Conservation (phyloP, 495 filamentous ascomycete species). For the Bombardia bombarda region DNA sequence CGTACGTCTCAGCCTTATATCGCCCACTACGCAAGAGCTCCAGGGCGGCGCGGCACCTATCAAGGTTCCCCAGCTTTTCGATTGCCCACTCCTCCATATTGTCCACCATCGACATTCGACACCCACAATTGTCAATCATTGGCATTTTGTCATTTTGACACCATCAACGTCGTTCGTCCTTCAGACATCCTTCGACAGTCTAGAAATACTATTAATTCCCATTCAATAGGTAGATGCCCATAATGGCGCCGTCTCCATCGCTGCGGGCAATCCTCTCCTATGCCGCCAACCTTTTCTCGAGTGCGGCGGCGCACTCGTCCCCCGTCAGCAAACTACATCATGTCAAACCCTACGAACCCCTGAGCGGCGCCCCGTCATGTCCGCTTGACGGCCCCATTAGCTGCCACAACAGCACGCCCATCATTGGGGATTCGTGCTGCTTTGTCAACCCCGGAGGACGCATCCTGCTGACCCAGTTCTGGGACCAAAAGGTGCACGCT, state of each 20-base stretch:
- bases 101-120: too few species aligned
- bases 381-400: slow-evolving; percentile 40
- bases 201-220: too few species aligned
- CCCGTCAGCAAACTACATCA: background rate
- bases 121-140: too few species aligned
- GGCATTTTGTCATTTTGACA: too few species aligned
- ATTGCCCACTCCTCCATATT: too few species aligned
- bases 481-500: slow-evolving; percentile 65
- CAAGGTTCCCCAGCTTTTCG: background rate
- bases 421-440: slow-evolving; percentile 60
- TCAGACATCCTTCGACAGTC: too few species aligned
- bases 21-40: background rate
- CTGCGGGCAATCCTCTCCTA: slow-evolving; percentile 7
- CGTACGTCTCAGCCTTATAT: too few species aligned
- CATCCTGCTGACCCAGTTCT: slow-evolving; percentile 79
- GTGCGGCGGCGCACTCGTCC: background rate
- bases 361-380: slow-evolving; percentile 30
- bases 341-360: slow-evolving; percentile 22
- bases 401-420: slow-evolving; percentile 35
- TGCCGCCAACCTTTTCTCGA: slow-evolving; percentile 8
- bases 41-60: background rate
- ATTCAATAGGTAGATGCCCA: too few species aligned
- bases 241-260: background rate
- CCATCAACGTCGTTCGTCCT: background rate
- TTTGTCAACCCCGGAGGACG: slow-evolving; percentile 76